Base-by-base conservation (phyloP, 208 protist species). In the Crithidia bombi region DNA sequence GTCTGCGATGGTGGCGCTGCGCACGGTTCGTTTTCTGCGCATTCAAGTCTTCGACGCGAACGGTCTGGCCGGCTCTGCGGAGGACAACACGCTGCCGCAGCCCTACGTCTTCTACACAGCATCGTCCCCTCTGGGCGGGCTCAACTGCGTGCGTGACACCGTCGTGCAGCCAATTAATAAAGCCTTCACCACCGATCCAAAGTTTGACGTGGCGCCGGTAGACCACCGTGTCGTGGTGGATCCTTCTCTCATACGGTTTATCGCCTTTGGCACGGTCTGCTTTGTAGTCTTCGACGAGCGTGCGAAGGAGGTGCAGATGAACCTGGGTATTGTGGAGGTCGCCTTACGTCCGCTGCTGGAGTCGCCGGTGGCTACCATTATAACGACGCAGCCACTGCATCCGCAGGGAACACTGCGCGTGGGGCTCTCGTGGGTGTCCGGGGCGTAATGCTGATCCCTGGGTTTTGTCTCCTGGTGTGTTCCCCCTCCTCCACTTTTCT, bases 31-130 rank as follows among this genome's bases (percentile, higher is more conserved):
- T 12, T 79, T 73, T 28, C 71, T 96, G 19, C 82, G 89, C 32
- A 73, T 96, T 9, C 88, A 93, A 65, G 80, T 96, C 5, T 94
- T 94, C 70, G 52, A 67, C 5, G 81, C 81, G 12, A 36, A 81
- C 43, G 81, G 79, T 5, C 70, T 94, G 9, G 63, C 54, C 3
- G 65, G 19, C 21, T 44, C 62, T 1, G 54, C 78, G 41, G 52
- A 32, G n/a, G 30, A 52, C 38, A 49, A 30, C 46, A 59, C 44
- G 19, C 43, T 67, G 26, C 86, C 86, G 38, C 80, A 91, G 65
- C 90, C 90, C 17, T 96, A 94, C 65, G 82, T 96, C 19, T 96
- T 96, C 65, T 94, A 94, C 86, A 94, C 91, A 0, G 77, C 83
- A 11, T 49, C 79, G 3, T 79, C 75, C 0, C 74, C 83, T 21